Evolutionary conservation across 2,329 filamentous ascomycete species (phyloP).

Genomic region (Fonsecaea pugnacius): DNA sequence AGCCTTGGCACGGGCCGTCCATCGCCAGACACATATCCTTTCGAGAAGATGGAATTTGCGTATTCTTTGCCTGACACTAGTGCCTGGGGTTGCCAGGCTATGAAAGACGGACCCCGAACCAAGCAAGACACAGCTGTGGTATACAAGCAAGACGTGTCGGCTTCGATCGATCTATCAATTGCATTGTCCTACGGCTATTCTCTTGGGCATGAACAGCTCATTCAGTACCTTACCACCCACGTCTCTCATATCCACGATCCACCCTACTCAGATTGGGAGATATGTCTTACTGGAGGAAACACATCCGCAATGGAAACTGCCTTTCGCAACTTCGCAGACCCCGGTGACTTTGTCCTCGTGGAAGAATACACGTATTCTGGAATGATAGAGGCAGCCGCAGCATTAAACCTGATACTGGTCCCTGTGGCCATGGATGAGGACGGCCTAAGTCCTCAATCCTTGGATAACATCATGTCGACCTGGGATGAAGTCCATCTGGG

Average conservation of each 20-base stretch:
- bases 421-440: neutral
- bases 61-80: neutral
- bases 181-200: constrained; percentile 12
- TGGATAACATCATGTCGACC: neutral
- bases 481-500: neutral
- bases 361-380: constrained; percentile 14
- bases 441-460: neutral
- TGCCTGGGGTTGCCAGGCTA: neutral
- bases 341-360: constrained; percentile 11
- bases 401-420: neutral
- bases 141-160: constrained; percentile 1
- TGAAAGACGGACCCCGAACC: neutral
- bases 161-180: constrained; percentile 9
- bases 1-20: constrained; percentile 4
- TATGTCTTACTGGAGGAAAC: neutral
- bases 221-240: constrained; percentile 12
- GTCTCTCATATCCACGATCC: constrained; percentile 6
- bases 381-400: constrained; percentile 3
- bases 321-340: constrained; percentile 7
- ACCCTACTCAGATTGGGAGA: constrained; percentile 4
- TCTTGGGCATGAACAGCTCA: constrained; percentile 12
- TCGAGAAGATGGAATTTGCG: neutral
- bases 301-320: neutral
- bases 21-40: constrained; percentile 1
- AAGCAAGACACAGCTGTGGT: neutral